Evolutionary conservation across 1,139 yeast genomes (phyloP).

Genomic region (Kodamaea anthophila): DNA sequence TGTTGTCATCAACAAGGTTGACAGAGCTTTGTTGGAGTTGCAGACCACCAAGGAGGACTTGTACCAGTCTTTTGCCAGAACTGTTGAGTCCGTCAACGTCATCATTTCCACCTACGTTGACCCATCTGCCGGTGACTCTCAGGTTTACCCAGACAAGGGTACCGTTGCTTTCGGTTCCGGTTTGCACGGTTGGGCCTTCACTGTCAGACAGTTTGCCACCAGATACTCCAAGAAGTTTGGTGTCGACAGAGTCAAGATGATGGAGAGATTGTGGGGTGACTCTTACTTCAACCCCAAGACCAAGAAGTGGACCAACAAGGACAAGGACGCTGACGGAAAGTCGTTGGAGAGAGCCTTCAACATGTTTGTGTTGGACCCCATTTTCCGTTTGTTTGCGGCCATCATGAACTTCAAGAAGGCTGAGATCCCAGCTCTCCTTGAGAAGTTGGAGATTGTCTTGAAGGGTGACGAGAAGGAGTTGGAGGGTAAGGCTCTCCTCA

Average conservation of each 20-base stretch:
- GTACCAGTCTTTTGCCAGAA: slow-evolving; percentile 97
- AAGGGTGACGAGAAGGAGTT: slow-evolving; percentile 95
- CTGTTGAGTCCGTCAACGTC: slow-evolving; percentile 98
- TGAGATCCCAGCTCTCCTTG: slow-evolving; percentile 83
- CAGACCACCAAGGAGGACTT: slow-evolving; percentile 98
- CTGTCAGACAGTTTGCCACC: slow-evolving; percentile 97
- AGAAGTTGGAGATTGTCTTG: slow-evolving; percentile 85
- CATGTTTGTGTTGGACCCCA: slow-evolving; percentile 98
- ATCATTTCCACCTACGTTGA: slow-evolving; percentile 94
- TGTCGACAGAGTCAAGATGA: slow-evolving; percentile 96
- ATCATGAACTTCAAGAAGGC: slow-evolving; percentile 69
- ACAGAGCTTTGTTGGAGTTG: slow-evolving; percentile 98
- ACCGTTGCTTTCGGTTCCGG: slow-evolving; percentile 99
- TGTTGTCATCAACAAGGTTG: slow-evolving; percentile 97
- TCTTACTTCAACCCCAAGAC: slow-evolving; percentile 99
- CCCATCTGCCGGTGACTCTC: slow-evolving; percentile 87
- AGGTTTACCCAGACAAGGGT: slow-evolving; percentile 98
- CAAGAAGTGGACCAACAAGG: slow-evolving; percentile 98
- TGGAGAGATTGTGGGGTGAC: slow-evolving; percentile 99
- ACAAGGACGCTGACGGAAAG: slow-evolving; percentile 93
- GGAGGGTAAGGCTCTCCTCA: slow-evolving; percentile 97
- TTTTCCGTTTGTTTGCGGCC: slow-evolving; percentile 75
- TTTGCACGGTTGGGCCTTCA: slow-evolving; percentile 99
- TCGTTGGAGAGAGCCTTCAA: slow-evolving; percentile 98
- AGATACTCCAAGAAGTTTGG: slow-evolving; percentile 99